Evolutionary conservation across 2,329 filamentous ascomycete genomes (phyloP).

Genomic region (Cytospora paraplurivora): DNA sequence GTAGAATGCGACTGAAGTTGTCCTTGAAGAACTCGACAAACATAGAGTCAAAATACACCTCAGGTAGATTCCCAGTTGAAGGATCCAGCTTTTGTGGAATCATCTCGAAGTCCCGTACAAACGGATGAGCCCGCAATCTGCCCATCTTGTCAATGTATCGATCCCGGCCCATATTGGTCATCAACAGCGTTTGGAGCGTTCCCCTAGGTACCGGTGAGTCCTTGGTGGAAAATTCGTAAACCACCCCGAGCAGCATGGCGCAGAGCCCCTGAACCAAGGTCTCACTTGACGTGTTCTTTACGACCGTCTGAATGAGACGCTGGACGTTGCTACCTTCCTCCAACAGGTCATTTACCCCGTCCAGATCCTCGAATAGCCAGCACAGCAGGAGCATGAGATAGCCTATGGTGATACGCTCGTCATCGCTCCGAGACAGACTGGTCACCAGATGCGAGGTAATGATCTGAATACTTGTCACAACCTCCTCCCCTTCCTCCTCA

Average conservation of each 20-base stretch:
- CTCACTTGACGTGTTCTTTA: constrained; percentile 63
- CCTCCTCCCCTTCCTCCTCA: constrained; percentile 85
- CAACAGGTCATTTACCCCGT: constrained; percentile 90
- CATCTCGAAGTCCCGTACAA: constrained; percentile 89
- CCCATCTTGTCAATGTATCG: constrained; percentile 82
- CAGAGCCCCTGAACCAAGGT: constrained; percentile 78
- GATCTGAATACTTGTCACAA: constrained; percentile 89
- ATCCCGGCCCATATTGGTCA: constrained; percentile 77
- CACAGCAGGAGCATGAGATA: constrained; percentile 87
- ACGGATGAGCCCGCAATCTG: constrained; percentile 73
- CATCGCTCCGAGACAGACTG: constrained; percentile 73
- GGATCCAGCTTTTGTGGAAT: constrained; percentile 67
- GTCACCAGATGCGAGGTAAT: constrained; percentile 84
- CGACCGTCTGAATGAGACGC: constrained; percentile 73
- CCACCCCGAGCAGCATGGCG: constrained; percentile 79
- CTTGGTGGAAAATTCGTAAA: constrained; percentile 97
- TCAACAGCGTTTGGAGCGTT: constrained; percentile 77
- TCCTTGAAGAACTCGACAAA: constrained; percentile 97
- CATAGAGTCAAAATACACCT: constrained; percentile 80
- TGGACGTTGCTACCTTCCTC: constrained; percentile 92
- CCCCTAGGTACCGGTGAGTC: constrained; percentile 87
- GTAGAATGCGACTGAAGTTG: constrained; percentile 82
- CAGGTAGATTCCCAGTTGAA: constrained; percentile 60
- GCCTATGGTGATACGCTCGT: constrained; percentile 77
- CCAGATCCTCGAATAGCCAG: constrained; percentile 91